phyloP scores from a whole-genome alignment of 116 monocot species.

The Posidonia oceanica region DNA sequence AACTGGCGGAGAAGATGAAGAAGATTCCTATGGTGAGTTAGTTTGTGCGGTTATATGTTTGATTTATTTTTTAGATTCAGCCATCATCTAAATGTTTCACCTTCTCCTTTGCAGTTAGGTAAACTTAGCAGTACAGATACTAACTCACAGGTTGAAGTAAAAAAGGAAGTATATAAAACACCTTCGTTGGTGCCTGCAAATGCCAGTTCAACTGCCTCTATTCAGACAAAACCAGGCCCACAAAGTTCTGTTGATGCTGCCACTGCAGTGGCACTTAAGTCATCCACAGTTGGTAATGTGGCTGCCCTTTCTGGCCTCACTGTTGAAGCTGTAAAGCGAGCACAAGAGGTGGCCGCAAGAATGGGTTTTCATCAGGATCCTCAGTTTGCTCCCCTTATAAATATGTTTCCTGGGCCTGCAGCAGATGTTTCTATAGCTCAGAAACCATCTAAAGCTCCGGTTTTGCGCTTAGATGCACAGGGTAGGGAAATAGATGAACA shows the following conservation, averaged over 20 bases:
- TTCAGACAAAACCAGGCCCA: no score
- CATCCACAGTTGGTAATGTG: conserved; percentile 7
- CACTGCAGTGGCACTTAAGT: conserved; percentile 3
- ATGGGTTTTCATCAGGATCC: conserved; percentile 92
- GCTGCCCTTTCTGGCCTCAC: conserved; percentile 33
- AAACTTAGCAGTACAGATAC: conserved; percentile 33
- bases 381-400: conserved; percentile 85
- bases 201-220: not conserved
- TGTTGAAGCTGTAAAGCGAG: conserved; percentile 82
- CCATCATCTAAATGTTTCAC: conserved; percentile 10
- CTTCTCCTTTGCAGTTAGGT: conserved; percentile 37
- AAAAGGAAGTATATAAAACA: conserved; percentile 12
- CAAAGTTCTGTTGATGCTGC: conserved; percentile 6
- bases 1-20: conserved; percentile 79
- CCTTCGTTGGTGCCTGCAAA: conserved; percentile 4
- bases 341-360: conserved; percentile 79
- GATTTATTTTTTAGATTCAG: not conserved
- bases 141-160: conserved; percentile 16
- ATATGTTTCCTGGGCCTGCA: conserved; percentile 76
- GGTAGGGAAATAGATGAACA: conserved; percentile 90
- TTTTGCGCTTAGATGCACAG: conserved; percentile 78
- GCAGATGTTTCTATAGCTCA: conserved; percentile 37
- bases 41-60: not conserved
- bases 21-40: conserved; percentile 63
- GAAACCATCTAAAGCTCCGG: conserved; percentile 74